Conservation (phyloP, 2,329 filamentous ascomycete genomes). For the Fusarium algeriense region DNA sequence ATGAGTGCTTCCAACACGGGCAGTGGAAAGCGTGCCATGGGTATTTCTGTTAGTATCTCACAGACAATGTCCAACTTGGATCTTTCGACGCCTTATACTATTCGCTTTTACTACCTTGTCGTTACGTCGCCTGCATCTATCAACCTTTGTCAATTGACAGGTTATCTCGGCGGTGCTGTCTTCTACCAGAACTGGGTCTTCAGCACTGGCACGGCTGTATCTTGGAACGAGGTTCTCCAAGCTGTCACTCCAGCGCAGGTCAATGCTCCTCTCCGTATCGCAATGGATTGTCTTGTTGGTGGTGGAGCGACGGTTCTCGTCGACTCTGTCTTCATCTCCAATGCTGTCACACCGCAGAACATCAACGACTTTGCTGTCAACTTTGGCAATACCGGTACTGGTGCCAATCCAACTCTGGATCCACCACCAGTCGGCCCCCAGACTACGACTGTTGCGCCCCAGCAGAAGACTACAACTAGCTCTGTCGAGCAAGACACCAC, state of each 20-base stretch:
- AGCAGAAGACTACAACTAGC: not conserved
- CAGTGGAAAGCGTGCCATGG: not conserved
- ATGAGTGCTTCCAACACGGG: constrained; percentile 7
- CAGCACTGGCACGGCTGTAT: not conserved
- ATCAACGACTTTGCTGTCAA: constrained; percentile 5
- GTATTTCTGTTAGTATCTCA: constrained; percentile 6
- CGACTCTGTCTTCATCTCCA: constrained; percentile 11
- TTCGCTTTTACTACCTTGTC: constrained; percentile 18
- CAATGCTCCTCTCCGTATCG: not conserved
- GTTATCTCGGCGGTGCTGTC: not conserved
- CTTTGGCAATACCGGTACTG: constrained; percentile 3
- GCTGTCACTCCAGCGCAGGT: not conserved
- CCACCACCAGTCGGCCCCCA: not conserved
- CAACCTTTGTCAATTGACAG: not conserved
- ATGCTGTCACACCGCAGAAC: not conserved
- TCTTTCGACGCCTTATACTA: constrained; percentile 1
- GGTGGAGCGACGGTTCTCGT: constrained; percentile 13
- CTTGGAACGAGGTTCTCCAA: constrained; percentile 9
- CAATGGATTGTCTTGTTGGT: constrained; percentile 5
- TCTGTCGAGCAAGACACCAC: too few species aligned
- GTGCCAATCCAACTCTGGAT: constrained; percentile 10
- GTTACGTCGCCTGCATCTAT: not conserved
- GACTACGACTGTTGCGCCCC: not conserved
- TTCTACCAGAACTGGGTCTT: not conserved
- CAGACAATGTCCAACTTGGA: constrained; percentile 3